phyloP scores from a whole-genome alignment of 495 filamentous ascomycete species.

The Penicillium angulare region DNA sequence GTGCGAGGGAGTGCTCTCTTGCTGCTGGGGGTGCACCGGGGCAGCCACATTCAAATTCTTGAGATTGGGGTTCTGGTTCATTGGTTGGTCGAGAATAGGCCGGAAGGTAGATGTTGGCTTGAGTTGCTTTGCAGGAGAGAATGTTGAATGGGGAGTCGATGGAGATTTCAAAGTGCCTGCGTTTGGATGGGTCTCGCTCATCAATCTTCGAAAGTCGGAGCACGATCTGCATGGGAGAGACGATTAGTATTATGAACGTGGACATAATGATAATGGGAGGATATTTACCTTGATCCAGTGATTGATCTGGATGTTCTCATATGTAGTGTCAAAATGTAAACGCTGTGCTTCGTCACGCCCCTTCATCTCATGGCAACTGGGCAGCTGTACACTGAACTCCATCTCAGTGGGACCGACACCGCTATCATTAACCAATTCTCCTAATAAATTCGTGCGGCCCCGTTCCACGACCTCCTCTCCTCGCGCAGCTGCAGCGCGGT shows the following conservation, averaged over 20 bases:
- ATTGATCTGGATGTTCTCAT: slow-evolving; percentile 92
- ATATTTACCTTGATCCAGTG: slow-evolving; percentile 95
- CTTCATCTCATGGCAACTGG: slow-evolving; percentile 84
- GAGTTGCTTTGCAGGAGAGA: slow-evolving; percentile 88
- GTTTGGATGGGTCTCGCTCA: slow-evolving; percentile 72
- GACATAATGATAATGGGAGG: background rate
- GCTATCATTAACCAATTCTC: slow-evolving; percentile 67
- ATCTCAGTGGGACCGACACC: slow-evolving; percentile 88
- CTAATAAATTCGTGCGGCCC: slow-evolving; percentile 69
- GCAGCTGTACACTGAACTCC: slow-evolving; percentile 93
- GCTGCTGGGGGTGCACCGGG: slow-evolving; percentile 57
- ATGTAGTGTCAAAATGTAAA: slow-evolving; percentile 92
- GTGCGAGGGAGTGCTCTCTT: slow-evolving; percentile 39
- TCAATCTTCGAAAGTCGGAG: slow-evolving; percentile 92
- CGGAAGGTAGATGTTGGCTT: slow-evolving; percentile 85
- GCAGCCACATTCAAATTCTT: slow-evolving; percentile 71
- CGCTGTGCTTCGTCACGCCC: slow-evolving; percentile 70
- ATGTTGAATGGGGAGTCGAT: slow-evolving; percentile 98
- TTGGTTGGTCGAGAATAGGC: slow-evolving; percentile 70
- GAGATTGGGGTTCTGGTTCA: slow-evolving; percentile 40
- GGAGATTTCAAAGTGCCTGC: slow-evolving; percentile 96
- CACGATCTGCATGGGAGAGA: slow-evolving; percentile 70
- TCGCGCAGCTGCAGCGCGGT: slow-evolving; percentile 55
- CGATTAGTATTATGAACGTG: slow-evolving; percentile 1
- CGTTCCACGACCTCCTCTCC: slow-evolving; percentile 57